Base-by-base conservation (phyloP, 2,329 filamentous ascomycete genomes). In the Beauveria asiatica region DNA sequence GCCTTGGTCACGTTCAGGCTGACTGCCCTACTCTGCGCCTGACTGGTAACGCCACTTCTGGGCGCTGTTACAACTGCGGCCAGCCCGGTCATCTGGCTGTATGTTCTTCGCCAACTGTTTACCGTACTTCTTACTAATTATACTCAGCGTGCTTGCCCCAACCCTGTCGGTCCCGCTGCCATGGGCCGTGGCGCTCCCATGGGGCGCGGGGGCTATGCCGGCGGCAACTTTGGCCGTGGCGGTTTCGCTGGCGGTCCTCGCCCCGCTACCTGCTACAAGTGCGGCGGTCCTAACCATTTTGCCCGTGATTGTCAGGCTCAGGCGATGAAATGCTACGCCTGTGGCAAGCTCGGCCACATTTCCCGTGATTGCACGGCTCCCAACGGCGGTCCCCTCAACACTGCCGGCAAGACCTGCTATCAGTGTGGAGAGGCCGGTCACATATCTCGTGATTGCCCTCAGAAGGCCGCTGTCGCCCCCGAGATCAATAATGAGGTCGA, bases 241-340 rank as follows among this genome's bases (percentile, higher is more conserved):
- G 90, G 87, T 57, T 94, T 88, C 72, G 80, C 81, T 67, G 86
- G 86, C 65, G 85, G 84, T 59, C 84, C 87, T 68, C 84, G 85
- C 64, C 83, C 84, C 62, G 83, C 86, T 41, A 88, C 86, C 58
- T 89, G 86, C 78, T 88, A 88, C 76, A 88, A 88, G 78, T 89
- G 86, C 73, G 85, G 85, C 67, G 85, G 93, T 39, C 94, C 94
- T 62, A 99, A 99, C 82, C 94, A 99, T 79, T 99, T 96, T 73
- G 94, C 94, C 65, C 89, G 94, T 66, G 94, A 99, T 72, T 99
- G 94, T 82, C 94, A 97, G 81, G 92, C 94, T 67, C 92, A 96
- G 77, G 90, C 92, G 64, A 96, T 96, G 91, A 97, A 97, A 80
- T 97, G 92, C 83, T 97, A 96, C 71, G 92, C 92, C 66, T 97